A percentile compares a stretch with the other conserved stretches of the same genome.
Evolutionary conservation across 306 rosid species (phyloP).

Genomic region (Dalbergia cochinchinensis): DNA sequence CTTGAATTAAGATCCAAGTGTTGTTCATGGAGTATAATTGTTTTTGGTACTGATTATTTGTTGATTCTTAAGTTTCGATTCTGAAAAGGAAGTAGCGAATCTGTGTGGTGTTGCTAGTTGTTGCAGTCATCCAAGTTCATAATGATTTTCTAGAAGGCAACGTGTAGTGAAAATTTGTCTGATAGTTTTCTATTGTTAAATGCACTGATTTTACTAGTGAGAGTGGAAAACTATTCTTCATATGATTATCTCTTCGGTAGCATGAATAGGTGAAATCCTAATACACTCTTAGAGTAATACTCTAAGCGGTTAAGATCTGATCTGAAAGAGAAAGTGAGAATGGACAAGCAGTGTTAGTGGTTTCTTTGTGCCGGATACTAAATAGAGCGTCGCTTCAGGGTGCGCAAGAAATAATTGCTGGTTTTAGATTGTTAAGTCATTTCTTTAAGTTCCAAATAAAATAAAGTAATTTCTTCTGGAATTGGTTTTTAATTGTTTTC

Average conservation of each 20-base stretch:
- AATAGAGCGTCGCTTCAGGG: constrained; percentile 1
- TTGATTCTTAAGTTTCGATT: constrained; percentile 25
- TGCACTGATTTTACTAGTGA: constrained; percentile 23
- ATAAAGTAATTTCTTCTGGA: constrained; percentile 12
- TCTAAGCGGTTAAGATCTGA: neutral
- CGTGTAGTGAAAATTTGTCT: neutral
- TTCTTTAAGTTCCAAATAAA: constrained; percentile 19
- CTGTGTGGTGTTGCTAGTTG: constrained; percentile 12
- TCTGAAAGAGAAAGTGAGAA: neutral
- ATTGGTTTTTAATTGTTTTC: neutral
- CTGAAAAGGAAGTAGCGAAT: constrained; percentile 4
- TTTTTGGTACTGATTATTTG: constrained; percentile 12
- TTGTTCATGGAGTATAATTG: constrained; percentile 5
- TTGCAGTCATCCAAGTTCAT: neutral
- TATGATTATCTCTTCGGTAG: neutral
- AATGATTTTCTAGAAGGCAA: constrained; percentile 10
- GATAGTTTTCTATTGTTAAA: constrained; percentile 13
- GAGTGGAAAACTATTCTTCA: constrained; percentile 26
- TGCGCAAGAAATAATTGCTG: neutral
- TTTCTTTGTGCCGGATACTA: neutral
- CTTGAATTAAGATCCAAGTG: neutral
- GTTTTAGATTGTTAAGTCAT: constrained; percentile 31
- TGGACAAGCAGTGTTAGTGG: neutral
- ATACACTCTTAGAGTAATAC: neutral
- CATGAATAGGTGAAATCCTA: neutral